phyloP scores from a whole-genome alignment of 129 eudicot genomes.

The Helianthus annuus region HanXRQr2.0-SUNRISE NC_035438.2:131650297-131650796 shows the following conservation, averaged over 20 bases:
- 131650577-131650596: too few species aligned
- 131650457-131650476: too few species aligned
- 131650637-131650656: not conserved
- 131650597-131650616: not conserved
- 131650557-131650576: too few species aligned
- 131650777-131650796: not conserved
- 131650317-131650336: too few species aligned
- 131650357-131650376: too few species aligned
- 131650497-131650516: not conserved
- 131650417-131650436: too few species aligned
- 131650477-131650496: not conserved
- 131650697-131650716: not conserved
- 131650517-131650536: not conserved
- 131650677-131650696: not conserved
- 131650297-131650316: too few species aligned
- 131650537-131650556: too few species aligned
- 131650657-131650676: not conserved
- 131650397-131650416: too few species aligned
- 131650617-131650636: not conserved
- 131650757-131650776: not conserved
- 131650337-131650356: too few species aligned
- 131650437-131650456: too few species aligned
- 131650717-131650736: not conserved
- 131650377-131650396: too few species aligned
- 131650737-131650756: not conserved